Base-by-base conservation (phyloP, 2,329 filamentous ascomycete genomes). In the Chrysoporthe deuterocubensis region DNA sequence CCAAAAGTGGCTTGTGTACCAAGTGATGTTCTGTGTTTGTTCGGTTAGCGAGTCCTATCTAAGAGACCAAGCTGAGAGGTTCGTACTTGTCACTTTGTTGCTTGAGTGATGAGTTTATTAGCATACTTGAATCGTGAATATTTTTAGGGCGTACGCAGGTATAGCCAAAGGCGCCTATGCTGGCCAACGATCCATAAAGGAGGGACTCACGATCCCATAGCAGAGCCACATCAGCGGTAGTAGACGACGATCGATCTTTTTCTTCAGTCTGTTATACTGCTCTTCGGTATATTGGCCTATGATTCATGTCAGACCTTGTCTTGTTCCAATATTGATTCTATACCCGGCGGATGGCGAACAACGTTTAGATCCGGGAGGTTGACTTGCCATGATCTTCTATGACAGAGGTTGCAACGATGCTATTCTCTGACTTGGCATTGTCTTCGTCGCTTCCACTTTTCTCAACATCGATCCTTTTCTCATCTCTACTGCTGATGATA, bases 151-250 rank as follows among this genome's bases (percentile, higher is more conserved):
- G 44, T 16, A 21, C 18, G 7, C 18, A 48, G n/a, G 16, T n/a
- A 40, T 40, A 40, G 26, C 37, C 8, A 5, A n/a, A 48, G 44
- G 18, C 44, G 16, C 16, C 46, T 7, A 2, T 50, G 9, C 7
- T 50, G 9, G 6, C n/a, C 11, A 21, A 11, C n/a, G 18, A 9
- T 21, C 16, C 6, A 21, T 5, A 11, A 21, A 54, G 14, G 37
- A 43, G 57, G 8, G 1, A 63, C 61, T 52, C 18, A 63, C 61
- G 61, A 84, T 81, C 46, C 82, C 82, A 67, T 83, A 84, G 70
- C 81, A 83, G 8, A 79, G 73, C 78, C 80, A 84, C 81, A 84
- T 84, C 54, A 84, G 71, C 1, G 81, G 81, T 0, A 83, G 76
- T 18, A 84, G 74, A 67, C 80, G 82, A n/a, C 75, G 75, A 69